These are phyloP conservation scores for Trypanosoma scelopori DNA, from an alignment of 208 protist genomes.

Conservation along the genomic window DNA sequence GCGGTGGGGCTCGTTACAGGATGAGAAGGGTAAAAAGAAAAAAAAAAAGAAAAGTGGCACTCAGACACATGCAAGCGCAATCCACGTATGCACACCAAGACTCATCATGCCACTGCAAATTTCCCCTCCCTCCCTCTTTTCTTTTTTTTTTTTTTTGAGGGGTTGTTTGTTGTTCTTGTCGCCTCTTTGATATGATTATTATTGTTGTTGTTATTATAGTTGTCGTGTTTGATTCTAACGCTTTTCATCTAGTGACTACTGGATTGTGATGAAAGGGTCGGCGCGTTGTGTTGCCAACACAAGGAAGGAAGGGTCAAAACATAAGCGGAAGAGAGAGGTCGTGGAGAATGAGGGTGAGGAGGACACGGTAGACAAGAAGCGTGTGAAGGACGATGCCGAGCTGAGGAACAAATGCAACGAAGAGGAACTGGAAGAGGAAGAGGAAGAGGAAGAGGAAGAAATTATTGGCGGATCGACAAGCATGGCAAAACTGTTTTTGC, in stretches of 20 bases:
- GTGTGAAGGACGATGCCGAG: no score
- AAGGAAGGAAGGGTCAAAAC: constrained; percentile 19
- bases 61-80: no score
- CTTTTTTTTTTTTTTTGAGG: constrained; percentile 14
- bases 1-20: no score
- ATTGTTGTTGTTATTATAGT: constrained; percentile 20
- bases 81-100: no score
- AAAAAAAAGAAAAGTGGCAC: no score
- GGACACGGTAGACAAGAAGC: no score
- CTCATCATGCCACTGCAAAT: neutral
- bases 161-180: no score
- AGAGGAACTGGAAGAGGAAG: neutral
- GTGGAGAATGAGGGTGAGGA: neutral
- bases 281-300: constrained; percentile 10
- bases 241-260: constrained; percentile 16
- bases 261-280: neutral
- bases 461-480: constrained; percentile 40
- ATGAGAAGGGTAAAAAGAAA: no score
- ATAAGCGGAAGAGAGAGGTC: neutral
- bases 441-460: constrained; percentile 16
- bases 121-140: constrained; percentile 14
- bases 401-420: no score
- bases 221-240: neutral
- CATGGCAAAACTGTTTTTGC: constrained; percentile 82
- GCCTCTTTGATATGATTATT: no score